phyloP scores from a whole-genome alignment of 768 basidiomycete genomes.

The Cyclocybe aegerita region DNA sequence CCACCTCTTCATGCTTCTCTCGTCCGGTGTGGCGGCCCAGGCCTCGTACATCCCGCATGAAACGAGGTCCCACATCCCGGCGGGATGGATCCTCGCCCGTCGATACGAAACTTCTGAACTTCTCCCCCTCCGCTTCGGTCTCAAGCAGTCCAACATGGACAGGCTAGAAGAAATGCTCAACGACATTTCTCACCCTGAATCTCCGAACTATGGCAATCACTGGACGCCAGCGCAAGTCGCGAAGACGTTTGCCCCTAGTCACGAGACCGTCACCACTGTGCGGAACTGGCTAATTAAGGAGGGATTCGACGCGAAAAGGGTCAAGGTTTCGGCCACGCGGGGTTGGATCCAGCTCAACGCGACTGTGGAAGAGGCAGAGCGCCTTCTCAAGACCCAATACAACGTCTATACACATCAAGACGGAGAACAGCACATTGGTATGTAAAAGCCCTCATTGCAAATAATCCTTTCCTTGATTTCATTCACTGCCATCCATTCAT shows the following conservation, averaged over 20 bases:
- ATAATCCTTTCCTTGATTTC: not conserved
- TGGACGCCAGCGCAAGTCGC: constrained; percentile 42
- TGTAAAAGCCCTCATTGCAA: constrained; percentile 10
- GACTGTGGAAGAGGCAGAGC: constrained; percentile 40
- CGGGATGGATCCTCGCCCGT: constrained; percentile 39
- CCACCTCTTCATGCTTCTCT: constrained; percentile 10
- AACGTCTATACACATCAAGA: constrained; percentile 37
- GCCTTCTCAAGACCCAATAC: constrained; percentile 42
- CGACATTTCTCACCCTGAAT: constrained; percentile 47
- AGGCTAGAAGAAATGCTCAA: constrained; percentile 39
- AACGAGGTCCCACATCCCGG: constrained; percentile 35
- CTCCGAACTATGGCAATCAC: constrained; percentile 45
- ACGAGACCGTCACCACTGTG: constrained; percentile 38
- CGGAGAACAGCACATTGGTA: constrained; percentile 38
- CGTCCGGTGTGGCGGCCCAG: constrained; percentile 19
- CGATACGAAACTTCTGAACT: constrained; percentile 29
- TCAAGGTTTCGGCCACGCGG: constrained; percentile 30
- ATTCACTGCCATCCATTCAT: not conserved
- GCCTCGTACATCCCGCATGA: constrained; percentile 40
- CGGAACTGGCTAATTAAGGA: constrained; percentile 37
- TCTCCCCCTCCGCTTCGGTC: constrained; percentile 45
- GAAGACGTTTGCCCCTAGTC: constrained; percentile 38
- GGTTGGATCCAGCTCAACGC: constrained; percentile 38
- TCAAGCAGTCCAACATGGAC: constrained; percentile 42
- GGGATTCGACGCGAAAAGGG: constrained; percentile 31